These are phyloP conservation scores for Myriangium duriaei DNA, from an alignment of 2,329 filamentous ascomycete species.

Conservation along the genomic window DNA sequence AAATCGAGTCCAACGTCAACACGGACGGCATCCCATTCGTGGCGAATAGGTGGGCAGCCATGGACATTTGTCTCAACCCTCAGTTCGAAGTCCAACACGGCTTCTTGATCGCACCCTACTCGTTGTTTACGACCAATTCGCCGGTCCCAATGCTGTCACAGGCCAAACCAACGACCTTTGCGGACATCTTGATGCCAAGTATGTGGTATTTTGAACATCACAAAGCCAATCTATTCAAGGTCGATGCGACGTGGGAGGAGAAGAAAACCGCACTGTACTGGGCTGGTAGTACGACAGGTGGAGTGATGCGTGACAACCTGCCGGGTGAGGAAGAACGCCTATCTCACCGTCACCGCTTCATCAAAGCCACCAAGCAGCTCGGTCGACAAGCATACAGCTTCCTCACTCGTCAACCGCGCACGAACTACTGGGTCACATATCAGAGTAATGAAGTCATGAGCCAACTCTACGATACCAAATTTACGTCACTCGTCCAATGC, in stretches of 20 bases:
- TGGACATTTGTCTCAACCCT: slow-evolving; percentile 34
- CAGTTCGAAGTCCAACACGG: slow-evolving; percentile 35
- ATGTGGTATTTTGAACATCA: slow-evolving; percentile 28
- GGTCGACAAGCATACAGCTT: slow-evolving; percentile 12
- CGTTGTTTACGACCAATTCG: slow-evolving; percentile 29
- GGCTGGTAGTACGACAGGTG: slow-evolving; percentile 45
- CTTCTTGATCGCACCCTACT: slow-evolving; percentile 32
- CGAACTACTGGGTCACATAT: slow-evolving; percentile 11
- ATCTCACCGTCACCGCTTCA: slow-evolving; percentile 35
- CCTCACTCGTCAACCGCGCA: slow-evolving; percentile 11
- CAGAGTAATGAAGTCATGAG: slow-evolving; percentile 23
- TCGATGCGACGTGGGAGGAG: slow-evolving; percentile 36
- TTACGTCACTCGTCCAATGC: slow-evolving; percentile 38
- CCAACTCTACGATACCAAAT: slow-evolving; percentile 32
- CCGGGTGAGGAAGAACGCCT: slow-evolving; percentile 15
- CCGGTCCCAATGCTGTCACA: slow-evolving; percentile 37
- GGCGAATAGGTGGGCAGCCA: neutral
- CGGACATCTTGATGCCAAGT: slow-evolving; percentile 39
- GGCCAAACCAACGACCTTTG: slow-evolving; percentile 35
- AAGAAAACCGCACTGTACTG: slow-evolving; percentile 45
- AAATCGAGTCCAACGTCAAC: neutral
- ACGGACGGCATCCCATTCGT: slow-evolving; percentile 7
- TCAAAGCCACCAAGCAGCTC: slow-evolving; percentile 27
- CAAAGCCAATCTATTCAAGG: slow-evolving; percentile 29
- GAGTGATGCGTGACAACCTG: slow-evolving; percentile 24